phyloP scores from a whole-genome alignment of 805 yeast genomes.

The Jamesozyma jinghongensis region DNA sequence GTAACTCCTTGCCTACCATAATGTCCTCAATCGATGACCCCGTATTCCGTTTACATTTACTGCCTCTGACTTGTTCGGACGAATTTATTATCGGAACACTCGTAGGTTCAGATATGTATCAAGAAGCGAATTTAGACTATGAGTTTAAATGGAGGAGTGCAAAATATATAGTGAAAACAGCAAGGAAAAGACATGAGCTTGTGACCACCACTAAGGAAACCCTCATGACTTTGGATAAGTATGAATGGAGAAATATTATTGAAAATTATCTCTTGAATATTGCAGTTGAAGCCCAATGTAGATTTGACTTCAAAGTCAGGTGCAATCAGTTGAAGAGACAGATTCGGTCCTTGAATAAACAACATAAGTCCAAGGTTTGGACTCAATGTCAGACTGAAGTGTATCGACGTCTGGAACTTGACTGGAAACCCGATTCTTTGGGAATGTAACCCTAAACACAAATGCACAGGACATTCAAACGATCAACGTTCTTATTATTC shows the following conservation, averaged over 20 bases:
- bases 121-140: slow-evolving; percentile 45
- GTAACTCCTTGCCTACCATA: slow-evolving; percentile 37
- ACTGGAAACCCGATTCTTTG: slow-evolving; percentile 41
- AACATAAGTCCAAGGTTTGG: slow-evolving; percentile 50
- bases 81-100: slow-evolving; percentile 37
- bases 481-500: too few relatives aligned
- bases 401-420: slow-evolving; percentile 44
- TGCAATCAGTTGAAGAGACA: too few relatives aligned
- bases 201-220: slow-evolving; percentile 5
- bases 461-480: too few relatives aligned
- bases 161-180: slow-evolving; percentile 45
- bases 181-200: slow-evolving; percentile 36
- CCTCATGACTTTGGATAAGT: slow-evolving; percentile 30
- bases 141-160: slow-evolving; percentile 48
- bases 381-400: slow-evolving; percentile 48
- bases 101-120: slow-evolving; percentile 47
- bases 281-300: slow-evolving; percentile 58
- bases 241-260: slow-evolving; percentile 61
- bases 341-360: too few relatives aligned
- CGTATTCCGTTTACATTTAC: slow-evolving; percentile 9
- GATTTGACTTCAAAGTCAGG: slow-evolving; percentile 45
- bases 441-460: too few relatives aligned
- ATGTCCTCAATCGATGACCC: neutral
- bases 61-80: slow-evolving; percentile 45
- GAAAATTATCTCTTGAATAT: slow-evolving; percentile 53